Percentiles rank a stretch among this genome's conserved stretches.
phyloP scores from a whole-genome alignment of 169 alveolate genomes.

The Perkinsus marinus region DNA sequence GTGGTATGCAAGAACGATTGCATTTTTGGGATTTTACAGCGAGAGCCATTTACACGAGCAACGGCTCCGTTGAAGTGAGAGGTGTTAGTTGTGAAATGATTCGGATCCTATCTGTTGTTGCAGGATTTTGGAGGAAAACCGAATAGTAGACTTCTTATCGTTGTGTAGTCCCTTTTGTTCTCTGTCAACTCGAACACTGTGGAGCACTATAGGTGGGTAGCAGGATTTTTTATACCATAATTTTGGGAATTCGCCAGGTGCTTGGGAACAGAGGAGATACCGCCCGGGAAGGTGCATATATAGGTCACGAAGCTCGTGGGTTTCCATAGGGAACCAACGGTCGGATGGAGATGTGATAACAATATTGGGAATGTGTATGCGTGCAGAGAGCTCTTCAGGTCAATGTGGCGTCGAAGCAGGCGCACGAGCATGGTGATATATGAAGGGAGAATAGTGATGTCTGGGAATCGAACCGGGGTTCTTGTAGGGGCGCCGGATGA shows the following conservation, averaged over 20 bases:
- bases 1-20: constrained; percentile 12
- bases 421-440: not conserved
- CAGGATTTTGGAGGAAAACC: not conserved
- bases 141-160: not conserved
- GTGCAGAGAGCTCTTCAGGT: not conserved
- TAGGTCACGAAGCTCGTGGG: not conserved
- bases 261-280: not conserved
- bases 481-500: not conserved
- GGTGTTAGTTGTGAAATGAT: not conserved
- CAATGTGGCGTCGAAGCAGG: not conserved
- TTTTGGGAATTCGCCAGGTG: not conserved
- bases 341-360: not conserved
- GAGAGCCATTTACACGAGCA: not conserved
- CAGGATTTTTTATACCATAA: not conserved
- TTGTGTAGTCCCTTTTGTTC: not conserved
- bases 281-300: not conserved
- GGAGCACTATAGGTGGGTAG: not conserved
- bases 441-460: not conserved
- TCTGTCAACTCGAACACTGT: not conserved
- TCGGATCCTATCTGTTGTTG: not conserved
- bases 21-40: not conserved
- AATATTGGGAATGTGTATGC: not conserved
- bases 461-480: not conserved
- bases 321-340: not conserved
- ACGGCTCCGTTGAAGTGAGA: not conserved